Conservation (phyloP, 129 eudicot species). For the Flaveria robusta region DNA sequence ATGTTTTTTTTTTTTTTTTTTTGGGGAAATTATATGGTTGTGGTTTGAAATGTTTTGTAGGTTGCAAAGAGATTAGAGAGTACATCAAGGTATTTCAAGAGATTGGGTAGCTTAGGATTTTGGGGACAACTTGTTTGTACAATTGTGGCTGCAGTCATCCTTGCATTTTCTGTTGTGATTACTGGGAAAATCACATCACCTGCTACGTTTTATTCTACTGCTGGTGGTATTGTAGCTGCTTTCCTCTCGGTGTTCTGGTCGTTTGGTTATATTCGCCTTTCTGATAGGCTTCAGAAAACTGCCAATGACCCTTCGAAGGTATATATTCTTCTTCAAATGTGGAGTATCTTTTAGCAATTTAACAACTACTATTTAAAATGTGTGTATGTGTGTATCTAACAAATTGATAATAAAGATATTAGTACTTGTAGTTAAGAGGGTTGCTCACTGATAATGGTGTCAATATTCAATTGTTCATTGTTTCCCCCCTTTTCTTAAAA, state of each 20-base stretch:
- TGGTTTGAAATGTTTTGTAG: slow-evolving; percentile 36
- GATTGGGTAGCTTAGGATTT: slow-evolving; percentile 80
- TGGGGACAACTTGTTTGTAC: slow-evolving; percentile 88
- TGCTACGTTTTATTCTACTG: slow-evolving; percentile 72
- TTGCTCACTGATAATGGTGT: neutral
- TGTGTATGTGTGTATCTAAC: neutral
- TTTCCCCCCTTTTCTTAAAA: neutral
- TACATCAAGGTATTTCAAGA: slow-evolving; percentile 85
- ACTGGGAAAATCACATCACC: slow-evolving; percentile 82
- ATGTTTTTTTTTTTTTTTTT: neutral
- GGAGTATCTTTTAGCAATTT: neutral
- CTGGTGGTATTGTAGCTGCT: slow-evolving; percentile 83
- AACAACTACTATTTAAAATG: neutral
- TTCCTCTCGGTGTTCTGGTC: slow-evolving; percentile 91
- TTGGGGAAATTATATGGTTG: neutral
- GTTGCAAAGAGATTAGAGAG: slow-evolving; percentile 72
- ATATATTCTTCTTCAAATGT: neutral
- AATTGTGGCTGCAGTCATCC: slow-evolving; percentile 71
- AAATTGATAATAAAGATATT: neutral
- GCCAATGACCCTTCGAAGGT: slow-evolving; percentile 94
- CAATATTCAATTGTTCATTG: neutral
- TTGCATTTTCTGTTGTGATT: slow-evolving; percentile 63
- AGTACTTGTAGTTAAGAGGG: neutral
- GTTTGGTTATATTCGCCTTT: slow-evolving; percentile 77
- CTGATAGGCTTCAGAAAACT: slow-evolving; percentile 71